Evolutionary conservation across 768 basidiomycete species (phyloP).

Genomic region (Pleurotus eryngii): DNA sequence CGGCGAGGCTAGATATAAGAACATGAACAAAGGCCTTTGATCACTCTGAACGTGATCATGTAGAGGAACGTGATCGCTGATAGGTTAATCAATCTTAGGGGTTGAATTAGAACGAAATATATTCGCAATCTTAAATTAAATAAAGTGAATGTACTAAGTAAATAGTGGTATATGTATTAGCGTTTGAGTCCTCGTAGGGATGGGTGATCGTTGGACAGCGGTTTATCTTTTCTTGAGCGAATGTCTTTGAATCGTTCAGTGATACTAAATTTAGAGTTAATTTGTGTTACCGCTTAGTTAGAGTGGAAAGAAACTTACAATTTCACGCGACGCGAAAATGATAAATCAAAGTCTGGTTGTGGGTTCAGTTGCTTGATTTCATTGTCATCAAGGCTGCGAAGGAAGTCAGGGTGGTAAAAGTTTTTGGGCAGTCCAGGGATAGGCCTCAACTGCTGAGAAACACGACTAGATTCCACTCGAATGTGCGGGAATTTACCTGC

Average conservation of each 20-base stretch:
- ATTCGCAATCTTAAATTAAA: no score
- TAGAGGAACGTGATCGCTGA: no score
- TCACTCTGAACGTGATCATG: no score
- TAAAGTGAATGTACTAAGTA: no score
- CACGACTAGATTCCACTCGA: conserved; percentile 4
- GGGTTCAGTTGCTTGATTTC: conserved; percentile 3
- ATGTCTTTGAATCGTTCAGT: not conserved
- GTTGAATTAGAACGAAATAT: no score
- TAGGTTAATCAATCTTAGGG: no score
- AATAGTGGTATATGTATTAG: no score
- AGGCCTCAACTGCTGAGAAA: not conserved
- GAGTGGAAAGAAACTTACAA: not conserved
- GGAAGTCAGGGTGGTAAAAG: conserved; percentile 10
- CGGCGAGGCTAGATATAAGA: no score
- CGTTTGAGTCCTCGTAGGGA: not conserved
- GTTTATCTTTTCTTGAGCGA: not conserved
- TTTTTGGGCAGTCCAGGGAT: conserved; percentile 5
- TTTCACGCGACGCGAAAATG: not conserved
- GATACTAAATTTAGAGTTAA: not conserved
- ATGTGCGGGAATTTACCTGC: conserved; percentile 9
- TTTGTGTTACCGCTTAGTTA: not conserved
- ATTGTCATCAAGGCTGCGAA: not conserved
- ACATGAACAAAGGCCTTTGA: no score
- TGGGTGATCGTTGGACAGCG: not conserved
- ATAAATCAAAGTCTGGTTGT: conserved; percentile 1